Evolutionary conservation across 2,329 filamentous ascomycete genomes (phyloP), one percentile per base, ranked within the genome.

Genomic region (Ilyonectria mors-panacis): DNA sequence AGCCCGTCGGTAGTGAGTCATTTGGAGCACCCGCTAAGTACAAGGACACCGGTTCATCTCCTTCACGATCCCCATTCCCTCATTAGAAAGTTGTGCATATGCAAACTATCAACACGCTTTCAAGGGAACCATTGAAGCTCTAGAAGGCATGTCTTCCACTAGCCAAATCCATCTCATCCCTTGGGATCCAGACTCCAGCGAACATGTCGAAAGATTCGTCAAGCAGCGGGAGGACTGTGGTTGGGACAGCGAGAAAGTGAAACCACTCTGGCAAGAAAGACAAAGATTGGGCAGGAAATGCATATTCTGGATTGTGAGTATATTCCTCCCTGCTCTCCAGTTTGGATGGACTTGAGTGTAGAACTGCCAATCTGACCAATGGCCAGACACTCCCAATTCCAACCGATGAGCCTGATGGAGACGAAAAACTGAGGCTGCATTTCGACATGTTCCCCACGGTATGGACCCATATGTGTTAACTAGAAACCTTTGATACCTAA

Each of bases 241-340:
- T 1, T 76, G 74, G 74, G 64, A 76, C 15, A 28, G 48, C 10
- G 57, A 72, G 1, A 47, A 69, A 4, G 51, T 76, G 8, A 62
- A 70, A 2, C 42, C 44, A 1, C 30, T 58, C 2, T 76, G 74
- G 74, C 65, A 37, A 17, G 21, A 51, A 6, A 68, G 69, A 17
- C 74, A 76, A 17, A 55, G 28, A 2, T 42, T 28, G 3, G 74
- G 74, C 0, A 44, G 26, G 1, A 76, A 76, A 19, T 76, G 71
- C 3, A 69, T 76, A 2, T 76, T 70, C n/a, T 76, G 74, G 74
- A 76, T 76, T 13, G 74, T 74, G 33, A 39, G 70, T 60, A 23
- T 8, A 26, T 26, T 26, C n/a, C 28, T 17, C 6, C 4, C 6
- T 10, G n/a, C n/a, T 12, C n/a, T 5, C 17, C 10, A 2, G 15